Conservation (phyloP, 1,284 basidiomycete genomes). For the Cerrena zonata region DNA sequence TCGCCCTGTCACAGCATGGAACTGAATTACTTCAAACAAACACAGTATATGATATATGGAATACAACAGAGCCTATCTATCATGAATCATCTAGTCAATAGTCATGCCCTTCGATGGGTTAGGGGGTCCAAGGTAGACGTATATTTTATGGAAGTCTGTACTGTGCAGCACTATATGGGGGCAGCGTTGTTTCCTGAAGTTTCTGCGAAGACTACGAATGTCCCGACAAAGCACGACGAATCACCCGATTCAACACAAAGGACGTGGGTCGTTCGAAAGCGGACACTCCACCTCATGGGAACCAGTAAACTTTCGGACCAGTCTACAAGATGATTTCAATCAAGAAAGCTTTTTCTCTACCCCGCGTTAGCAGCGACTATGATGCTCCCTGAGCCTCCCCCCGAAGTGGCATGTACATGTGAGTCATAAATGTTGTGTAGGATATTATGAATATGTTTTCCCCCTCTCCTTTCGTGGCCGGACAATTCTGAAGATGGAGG, state of each 20-base stretch:
- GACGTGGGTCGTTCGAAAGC: background rate
- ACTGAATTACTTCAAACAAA: too few species aligned
- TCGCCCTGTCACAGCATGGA: too few species aligned
- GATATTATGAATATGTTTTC: background rate
- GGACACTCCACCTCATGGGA: slow-evolving; percentile 4
- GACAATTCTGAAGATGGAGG: background rate
- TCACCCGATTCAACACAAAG: background rate
- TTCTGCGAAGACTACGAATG: background rate
- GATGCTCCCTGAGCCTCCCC: background rate
- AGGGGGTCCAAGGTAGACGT: too few species aligned
- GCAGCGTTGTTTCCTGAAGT: too few species aligned
- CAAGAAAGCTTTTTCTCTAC: too few species aligned
- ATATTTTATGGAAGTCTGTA: too few species aligned
- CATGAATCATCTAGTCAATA: too few species aligned
- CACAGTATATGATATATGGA: too few species aligned
- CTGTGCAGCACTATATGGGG: too few species aligned
- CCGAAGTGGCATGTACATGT: background rate
- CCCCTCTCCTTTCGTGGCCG: background rate
- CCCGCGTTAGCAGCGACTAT: background rate
- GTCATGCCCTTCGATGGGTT: too few species aligned
- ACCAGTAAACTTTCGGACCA: background rate
- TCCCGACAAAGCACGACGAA: background rate
- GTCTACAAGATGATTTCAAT: background rate
- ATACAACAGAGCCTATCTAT: too few species aligned
- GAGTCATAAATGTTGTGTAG: background rate